Percentiles rank a stretch among this genome's conserved stretches.
phyloP scores from a whole-genome alignment of 352 stramenopile species.

The Globisporangium echinulatum region DNA sequence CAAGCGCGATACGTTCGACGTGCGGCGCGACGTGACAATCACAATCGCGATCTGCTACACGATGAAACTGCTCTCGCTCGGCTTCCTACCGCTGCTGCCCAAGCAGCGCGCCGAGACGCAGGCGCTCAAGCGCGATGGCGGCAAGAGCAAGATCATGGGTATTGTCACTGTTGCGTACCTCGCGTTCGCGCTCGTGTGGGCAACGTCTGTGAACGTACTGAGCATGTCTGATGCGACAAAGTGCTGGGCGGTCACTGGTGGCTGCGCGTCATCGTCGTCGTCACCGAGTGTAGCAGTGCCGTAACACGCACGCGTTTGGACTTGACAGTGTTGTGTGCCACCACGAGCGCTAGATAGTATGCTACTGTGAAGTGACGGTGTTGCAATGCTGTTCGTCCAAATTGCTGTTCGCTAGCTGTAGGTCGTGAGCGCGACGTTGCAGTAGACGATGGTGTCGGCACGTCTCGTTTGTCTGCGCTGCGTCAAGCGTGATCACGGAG shows the following conservation, averaged over 20 bases:
- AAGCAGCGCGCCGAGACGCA: slow-evolving; percentile 44
- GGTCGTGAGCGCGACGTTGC: too few relatives aligned
- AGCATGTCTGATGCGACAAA: slow-evolving; percentile 44
- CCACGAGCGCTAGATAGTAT: too few relatives aligned
- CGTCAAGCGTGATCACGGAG: too few relatives aligned
- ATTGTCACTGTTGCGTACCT: slow-evolving; percentile 30
- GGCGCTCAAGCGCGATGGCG: slow-evolving; percentile 31
- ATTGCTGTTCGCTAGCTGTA: too few relatives aligned
- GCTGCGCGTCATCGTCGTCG: slow-evolving; percentile 19
- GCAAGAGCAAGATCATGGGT: slow-evolving; percentile 28
- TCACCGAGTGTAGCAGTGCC: neutral
- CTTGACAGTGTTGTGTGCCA: neutral
- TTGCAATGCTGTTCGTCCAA: too few relatives aligned
- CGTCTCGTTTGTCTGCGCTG: too few relatives aligned
- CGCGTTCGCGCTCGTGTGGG: slow-evolving; percentile 26
- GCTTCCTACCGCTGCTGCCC: slow-evolving; percentile 41
- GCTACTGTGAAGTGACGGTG: too few relatives aligned
- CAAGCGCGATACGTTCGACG: slow-evolving; percentile 27
- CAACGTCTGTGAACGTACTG: slow-evolving; percentile 38
- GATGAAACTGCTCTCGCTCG: slow-evolving; percentile 47
- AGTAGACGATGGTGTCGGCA: too few relatives aligned
- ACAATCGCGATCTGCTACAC: slow-evolving; percentile 52
- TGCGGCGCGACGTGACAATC: slow-evolving; percentile 52
- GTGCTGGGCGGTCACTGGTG: slow-evolving; percentile 54
- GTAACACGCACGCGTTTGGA: neutral